Percentiles rank a stretch among this genome's conserved stretches.
These are phyloP conservation scores for maize (Zea mays) DNA, from an alignment of 176 grass and related monocot species.

Conservation along the genomic window Zm-B73-REFERENCE-NAM-5.0 NC_050100.1:225820001-225820500, in stretches of 20 bases:
- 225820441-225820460: slow-evolving; percentile 75
- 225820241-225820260: slow-evolving; percentile 40
- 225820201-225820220: slow-evolving; percentile 65
- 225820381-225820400: slow-evolving; percentile 14
- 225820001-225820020: slow-evolving; percentile 60
- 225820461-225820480: slow-evolving; percentile 87
- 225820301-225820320: slow-evolving; percentile 24
- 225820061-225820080: slow-evolving; percentile 58
- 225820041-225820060: slow-evolving; percentile 66
- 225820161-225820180: slow-evolving; percentile 22
- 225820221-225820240: slow-evolving; percentile 67
- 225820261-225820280: slow-evolving; percentile 37
- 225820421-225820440: slow-evolving; percentile 75
- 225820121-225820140: slow-evolving; percentile 59
- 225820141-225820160: slow-evolving; percentile 61
- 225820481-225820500: slow-evolving; percentile 85
- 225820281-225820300: slow-evolving; percentile 11
- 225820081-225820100: slow-evolving; percentile 50
- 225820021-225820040: slow-evolving; percentile 73
- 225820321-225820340: neutral
- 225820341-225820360: neutral
- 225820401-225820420: slow-evolving; percentile 75
- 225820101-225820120: slow-evolving; percentile 51
- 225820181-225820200: slow-evolving; percentile 50
- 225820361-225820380: slow-evolving; percentile 1